phyloP scores from a whole-genome alignment of 257 asterid species.

The Mentha longifolia region DNA sequence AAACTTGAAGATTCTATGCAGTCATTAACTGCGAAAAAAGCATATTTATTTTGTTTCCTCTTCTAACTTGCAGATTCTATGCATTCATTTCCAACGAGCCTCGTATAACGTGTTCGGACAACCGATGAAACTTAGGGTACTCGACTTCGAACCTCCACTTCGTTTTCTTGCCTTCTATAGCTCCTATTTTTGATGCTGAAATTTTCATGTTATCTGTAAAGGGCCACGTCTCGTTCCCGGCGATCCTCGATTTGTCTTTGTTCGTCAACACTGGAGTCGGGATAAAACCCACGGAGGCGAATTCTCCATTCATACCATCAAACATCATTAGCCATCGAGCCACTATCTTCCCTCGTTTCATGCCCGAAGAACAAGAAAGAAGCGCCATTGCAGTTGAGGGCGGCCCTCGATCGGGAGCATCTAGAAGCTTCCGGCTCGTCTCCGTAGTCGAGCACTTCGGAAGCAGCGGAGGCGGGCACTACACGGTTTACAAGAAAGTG shows the following conservation, averaged over 20 bases:
- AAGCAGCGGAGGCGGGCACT: conserved; percentile 76
- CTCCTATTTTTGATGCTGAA: background rate
- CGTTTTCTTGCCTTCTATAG: no score
- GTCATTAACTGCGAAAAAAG: conserved; percentile 69
- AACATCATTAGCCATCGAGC: conserved; percentile 28
- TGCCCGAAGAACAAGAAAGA: conserved; percentile 15
- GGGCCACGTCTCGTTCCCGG: conserved; percentile 85
- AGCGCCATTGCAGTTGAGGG: background rate
- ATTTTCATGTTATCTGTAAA: conserved; percentile 30
- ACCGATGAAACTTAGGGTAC: conserved; percentile 73
- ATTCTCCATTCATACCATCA: conserved; percentile 29
- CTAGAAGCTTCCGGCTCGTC: conserved; percentile 43
- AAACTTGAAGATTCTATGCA: conserved; percentile 76
- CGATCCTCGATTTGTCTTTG: conserved; percentile 61
- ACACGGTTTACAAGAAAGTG: conserved; percentile 80
- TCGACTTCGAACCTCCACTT: no score
- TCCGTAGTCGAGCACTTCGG: conserved; percentile 92
- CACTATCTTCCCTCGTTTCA: conserved; percentile 35
- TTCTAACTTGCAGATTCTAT: conserved; percentile 69
- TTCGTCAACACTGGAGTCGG: conserved; percentile 54
- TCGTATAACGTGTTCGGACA: conserved; percentile 77
- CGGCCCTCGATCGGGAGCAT: background rate
- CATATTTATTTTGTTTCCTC: background rate
- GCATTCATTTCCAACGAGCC: conserved; percentile 93
- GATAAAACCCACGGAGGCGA: conserved; percentile 45